Evolutionary conservation across 1,284 basidiomycete species (phyloP).

Genomic region (Rhodotorula sp.): DNA sequence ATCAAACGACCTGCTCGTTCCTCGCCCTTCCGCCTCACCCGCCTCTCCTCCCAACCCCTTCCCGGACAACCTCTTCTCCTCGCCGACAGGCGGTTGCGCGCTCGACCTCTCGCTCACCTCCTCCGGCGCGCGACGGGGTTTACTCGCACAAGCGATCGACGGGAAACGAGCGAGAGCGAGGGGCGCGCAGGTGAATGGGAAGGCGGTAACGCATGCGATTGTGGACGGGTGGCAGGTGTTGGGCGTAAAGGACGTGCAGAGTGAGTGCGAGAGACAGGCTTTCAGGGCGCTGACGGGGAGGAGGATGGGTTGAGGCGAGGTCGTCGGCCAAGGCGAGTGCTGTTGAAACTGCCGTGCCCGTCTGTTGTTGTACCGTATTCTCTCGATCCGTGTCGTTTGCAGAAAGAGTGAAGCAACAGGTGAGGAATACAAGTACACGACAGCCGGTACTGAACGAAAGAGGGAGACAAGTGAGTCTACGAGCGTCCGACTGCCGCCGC

Average conservation of each 20-base stretch:
- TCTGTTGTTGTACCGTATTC: background rate
- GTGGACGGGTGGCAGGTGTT: constrained; percentile 38
- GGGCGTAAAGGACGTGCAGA: constrained; percentile 22
- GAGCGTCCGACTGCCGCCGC: background rate
- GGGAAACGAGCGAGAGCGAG: constrained; percentile 3
- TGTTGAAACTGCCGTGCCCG: background rate
- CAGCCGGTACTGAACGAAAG: background rate
- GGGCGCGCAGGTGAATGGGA: background rate
- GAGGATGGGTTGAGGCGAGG: constrained; percentile 18
- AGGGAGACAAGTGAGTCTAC: background rate
- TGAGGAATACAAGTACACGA: background rate
- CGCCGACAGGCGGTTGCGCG: constrained; percentile 33
- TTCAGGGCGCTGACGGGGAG: constrained; percentile 39
- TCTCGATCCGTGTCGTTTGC: background rate
- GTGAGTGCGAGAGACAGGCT: constrained; percentile 34
- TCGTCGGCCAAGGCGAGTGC: background rate
- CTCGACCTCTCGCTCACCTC: constrained; percentile 21
- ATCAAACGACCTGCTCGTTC: constrained; percentile 3
- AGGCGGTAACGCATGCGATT: too few species aligned
- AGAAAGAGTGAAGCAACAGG: background rate
- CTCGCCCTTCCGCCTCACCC: background rate
- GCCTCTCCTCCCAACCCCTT: background rate
- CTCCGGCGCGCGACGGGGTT: background rate
- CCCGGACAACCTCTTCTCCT: constrained; percentile 33
- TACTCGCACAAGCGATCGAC: constrained; percentile 13